A percentile compares a stretch with the other conserved stretches of the same genome.
phyloP scores from a whole-genome alignment of 305 asterid species.

The Fraxinus baroniana region DNA sequence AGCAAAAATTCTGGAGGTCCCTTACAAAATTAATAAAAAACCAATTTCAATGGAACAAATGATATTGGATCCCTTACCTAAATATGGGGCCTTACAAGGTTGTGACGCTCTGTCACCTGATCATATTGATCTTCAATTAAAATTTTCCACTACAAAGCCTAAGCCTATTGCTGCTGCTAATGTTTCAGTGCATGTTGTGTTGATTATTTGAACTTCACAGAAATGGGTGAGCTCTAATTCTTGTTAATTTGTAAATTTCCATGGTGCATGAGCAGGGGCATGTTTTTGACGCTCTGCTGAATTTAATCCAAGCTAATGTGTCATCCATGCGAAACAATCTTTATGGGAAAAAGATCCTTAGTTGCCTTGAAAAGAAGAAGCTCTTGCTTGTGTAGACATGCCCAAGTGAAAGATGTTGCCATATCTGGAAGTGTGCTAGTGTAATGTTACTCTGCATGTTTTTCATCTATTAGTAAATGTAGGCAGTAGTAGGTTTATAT shows the following conservation, averaged over 20 bases:
- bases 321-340: conserved; percentile 55
- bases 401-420: conserved; percentile 10
- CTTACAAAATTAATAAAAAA: not conserved
- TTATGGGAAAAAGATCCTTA: conserved; percentile 64
- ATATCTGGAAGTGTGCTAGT: not conserved
- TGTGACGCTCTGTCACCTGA: not conserved
- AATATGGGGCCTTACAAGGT: not conserved
- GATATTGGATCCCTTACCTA: not conserved
- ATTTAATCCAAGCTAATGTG: conserved; percentile 36
- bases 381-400: conserved; percentile 20
- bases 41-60: not conserved
- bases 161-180: not conserved
- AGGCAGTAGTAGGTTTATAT: not conserved
- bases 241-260: not conserved
- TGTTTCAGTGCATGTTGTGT: not conserved
- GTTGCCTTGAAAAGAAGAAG: conserved; percentile 42
- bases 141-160: not conserved
- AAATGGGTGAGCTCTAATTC: not conserved
- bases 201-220: not conserved
- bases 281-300: conserved; percentile 24
- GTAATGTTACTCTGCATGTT: not conserved
- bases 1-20: not conserved
- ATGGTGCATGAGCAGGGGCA: conserved; percentile 41
- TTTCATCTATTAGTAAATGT: not conserved
- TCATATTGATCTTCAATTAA: not conserved